Evolutionary conservation across 2,329 filamentous ascomycete species (phyloP), one percentile per base, ranked within the genome.

Genomic region (Onygenales sp.): DNA sequence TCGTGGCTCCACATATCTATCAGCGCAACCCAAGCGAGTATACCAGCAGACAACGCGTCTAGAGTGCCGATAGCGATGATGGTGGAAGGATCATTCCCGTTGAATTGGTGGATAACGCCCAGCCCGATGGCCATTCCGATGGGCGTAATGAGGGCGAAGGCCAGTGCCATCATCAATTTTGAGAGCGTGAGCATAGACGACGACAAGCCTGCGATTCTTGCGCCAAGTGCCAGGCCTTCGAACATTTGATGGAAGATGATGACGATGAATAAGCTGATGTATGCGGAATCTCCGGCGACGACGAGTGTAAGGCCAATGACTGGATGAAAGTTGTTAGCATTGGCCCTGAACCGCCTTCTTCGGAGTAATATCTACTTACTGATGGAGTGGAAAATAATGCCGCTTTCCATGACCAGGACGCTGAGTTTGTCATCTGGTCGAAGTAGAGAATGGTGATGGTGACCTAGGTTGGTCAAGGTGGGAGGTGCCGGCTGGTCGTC

Each of bases 111-210:
- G 32, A 90, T 69, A 3, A 87, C 85, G 2, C 85, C 85, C 36
- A 89, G 83, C 0, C 87, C 87, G 55, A 92, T 89, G 0, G 83
- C 85, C 86, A 91, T 91, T 9, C 87, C 87, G 33, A 88, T 72
- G 0, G 87, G 87, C 0, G 87, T 91, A 52, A 88, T 82, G 31
- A 89, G 70, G 0, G 85, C 79, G 61, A 89, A 91, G 0, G 77
- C 74, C 1, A 67, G 59, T 0, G 79, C 85, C 70, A 91, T 82
- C 10, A 81, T 56, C 2, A 83, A 68, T 63, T 88, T 70, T 10
- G 63, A 65, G 52, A 64, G 57, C 49, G 45, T 59, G 52, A n/a
- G 56, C 40, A 51, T 60, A n/a, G 56, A 60, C 10, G 34, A 2
- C 4, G 63, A 58, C 3, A 88, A 73, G 0, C 77, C 76, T 7